phyloP scores from a whole-genome alignment of 257 asterid genomes.

The Nicotiana obtusifolia region DNA sequence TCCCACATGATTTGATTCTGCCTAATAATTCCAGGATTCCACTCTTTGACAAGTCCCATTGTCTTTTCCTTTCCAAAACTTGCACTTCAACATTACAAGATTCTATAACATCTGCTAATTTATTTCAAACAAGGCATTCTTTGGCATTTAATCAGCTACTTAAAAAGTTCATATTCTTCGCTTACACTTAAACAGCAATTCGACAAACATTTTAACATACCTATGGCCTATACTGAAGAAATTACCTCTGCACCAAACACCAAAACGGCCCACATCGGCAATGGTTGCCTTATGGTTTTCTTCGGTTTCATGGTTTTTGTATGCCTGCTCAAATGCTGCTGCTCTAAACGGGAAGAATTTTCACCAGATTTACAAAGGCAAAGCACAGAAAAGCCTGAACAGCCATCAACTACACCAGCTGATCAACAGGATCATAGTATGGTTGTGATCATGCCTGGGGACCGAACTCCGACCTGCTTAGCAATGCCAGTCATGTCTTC shows the following conservation, averaged over 20 bases:
- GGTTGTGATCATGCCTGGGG: conserved; percentile 25
- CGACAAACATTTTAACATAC: background rate
- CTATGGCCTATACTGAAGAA: background rate
- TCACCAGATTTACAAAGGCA: background rate
- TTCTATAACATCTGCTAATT: background rate
- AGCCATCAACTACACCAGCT: background rate
- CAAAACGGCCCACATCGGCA: background rate
- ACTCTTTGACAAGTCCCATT: background rate
- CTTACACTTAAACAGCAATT: background rate
- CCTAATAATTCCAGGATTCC: background rate
- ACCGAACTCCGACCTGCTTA: conserved; percentile 14
- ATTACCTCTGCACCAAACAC: background rate
- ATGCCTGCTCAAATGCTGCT: conserved; percentile 9
- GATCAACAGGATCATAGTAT: conserved; percentile 5
- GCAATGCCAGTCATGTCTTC: conserved; percentile 19
- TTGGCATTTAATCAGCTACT: background rate
- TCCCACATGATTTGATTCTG: background rate
- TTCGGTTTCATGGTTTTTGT: conserved; percentile 9
- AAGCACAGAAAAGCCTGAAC: conserved; percentile 3
- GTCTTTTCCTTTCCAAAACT: background rate
- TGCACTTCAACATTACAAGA: background rate
- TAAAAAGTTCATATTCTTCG: background rate
- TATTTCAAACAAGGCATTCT: background rate
- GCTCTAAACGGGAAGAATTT: background rate
- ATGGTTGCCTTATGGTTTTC: conserved; percentile 7